Base-by-base conservation (phyloP, 2,329 filamentous ascomycete species). In the Cytospora schulzeri region DNA sequence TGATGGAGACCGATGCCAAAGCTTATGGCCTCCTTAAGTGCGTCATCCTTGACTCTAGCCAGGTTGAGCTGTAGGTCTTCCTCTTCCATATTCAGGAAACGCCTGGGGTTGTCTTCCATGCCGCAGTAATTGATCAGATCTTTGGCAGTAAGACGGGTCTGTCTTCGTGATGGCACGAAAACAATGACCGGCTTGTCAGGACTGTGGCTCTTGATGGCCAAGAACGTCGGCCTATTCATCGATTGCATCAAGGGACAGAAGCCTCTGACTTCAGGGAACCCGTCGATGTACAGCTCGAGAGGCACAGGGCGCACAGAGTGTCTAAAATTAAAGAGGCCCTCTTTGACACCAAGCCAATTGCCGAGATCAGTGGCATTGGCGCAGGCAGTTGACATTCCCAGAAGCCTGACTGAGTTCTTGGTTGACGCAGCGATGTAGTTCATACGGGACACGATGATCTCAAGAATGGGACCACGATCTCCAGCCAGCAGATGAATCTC, bases 301-400 rank as follows among this genome's bases (percentile, higher is more conserved):
- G 96, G 95, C 12, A 99, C 96, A 2, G 96, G 95, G 28, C 95
- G 92, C 41, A 99, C 96, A 0, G 93, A 98, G 74, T 99, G 95
- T 31, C 93, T 87, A 78, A 99, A 99, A 77, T 99, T 99, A 85
- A 96, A 99, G 28, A 99, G 78, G 0, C 90, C 94, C 72, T 97
- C 91, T 74, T 97, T 97, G 48, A 99, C 96, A 55, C 95, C 95
- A 3, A 99, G 85, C 95, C 95, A 99, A 72, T 97, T 98, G 2
- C 86, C 96, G 41, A 99, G 83, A 75, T 99, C 96, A 17, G 87
- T 91, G 2, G 96, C 95, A 73, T 99, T 99, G 17, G 95, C 95
- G 71, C 94, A 98, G 12, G 95, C 96, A 22, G 95, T 99, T 2
- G 95, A 99, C 96, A 99, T 99, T n/a, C 95, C 95, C 68, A 99